Percentiles rank a stretch among this genome's conserved stretches.
These are phyloP conservation scores for Aspergillus pseudoterreus DNA, from an alignment of 2,329 filamentous ascomycete genomes.

Conservation along the genomic window DNA sequence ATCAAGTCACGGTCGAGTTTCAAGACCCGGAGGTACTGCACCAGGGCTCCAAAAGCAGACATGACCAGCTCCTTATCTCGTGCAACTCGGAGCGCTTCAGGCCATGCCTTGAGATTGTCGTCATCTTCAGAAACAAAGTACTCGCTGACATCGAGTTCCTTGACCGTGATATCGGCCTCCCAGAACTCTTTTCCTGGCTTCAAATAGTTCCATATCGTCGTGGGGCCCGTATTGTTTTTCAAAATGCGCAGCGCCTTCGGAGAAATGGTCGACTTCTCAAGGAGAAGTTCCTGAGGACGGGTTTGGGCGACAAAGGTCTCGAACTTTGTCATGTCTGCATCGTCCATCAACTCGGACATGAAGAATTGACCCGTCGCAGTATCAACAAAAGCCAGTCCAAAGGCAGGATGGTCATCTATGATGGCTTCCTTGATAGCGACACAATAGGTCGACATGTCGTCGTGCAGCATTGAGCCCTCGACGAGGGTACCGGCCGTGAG, in stretches of 20 bases:
- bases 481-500: conserved; percentile 90
- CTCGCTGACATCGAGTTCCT: conserved; percentile 72
- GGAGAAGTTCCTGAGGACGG: conserved; percentile 77
- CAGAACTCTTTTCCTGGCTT: conserved; percentile 88
- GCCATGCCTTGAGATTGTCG: conserved; percentile 68
- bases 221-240: conserved; percentile 91
- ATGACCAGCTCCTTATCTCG: conserved; percentile 78
- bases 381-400: conserved; percentile 91
- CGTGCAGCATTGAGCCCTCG: conserved; percentile 93
- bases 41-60: conserved; percentile 83
- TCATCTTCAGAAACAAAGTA: conserved; percentile 68
- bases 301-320: conserved; percentile 95
- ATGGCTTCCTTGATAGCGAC: conserved; percentile 83
- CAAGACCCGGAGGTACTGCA: conserved; percentile 79
- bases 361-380: conserved; percentile 95
- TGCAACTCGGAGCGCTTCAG: conserved; percentile 65
- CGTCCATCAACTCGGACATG: conserved; percentile 86
- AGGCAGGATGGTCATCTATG: conserved; percentile 70
- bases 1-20: conserved; percentile 86
- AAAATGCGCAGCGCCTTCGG: conserved; percentile 87
- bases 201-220: conserved; percentile 91
- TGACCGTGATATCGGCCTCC: conserved; percentile 75
- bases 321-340: conserved; percentile 90
- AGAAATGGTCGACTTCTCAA: conserved; percentile 84
- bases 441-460: conserved; percentile 96